Conservation (phyloP, 1,139 yeast genomes). For the Kodamaea fungicola region DNA sequence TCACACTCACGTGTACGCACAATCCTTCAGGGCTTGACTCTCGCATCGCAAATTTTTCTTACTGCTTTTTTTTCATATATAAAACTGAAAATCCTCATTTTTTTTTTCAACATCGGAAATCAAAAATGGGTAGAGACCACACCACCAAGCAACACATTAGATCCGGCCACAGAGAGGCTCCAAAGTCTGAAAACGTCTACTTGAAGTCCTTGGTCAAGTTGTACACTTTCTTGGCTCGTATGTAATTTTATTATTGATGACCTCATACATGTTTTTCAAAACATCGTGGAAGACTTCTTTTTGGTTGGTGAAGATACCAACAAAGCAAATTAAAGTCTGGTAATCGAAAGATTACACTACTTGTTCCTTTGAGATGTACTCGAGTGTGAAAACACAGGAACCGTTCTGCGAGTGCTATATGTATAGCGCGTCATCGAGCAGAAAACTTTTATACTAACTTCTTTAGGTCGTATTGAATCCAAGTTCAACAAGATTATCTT, state of each 20-base stretch:
- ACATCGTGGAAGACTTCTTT: background rate
- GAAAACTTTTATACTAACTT: slow-evolving; percentile 49
- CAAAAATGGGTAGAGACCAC: slow-evolving; percentile 96
- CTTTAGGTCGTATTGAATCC: slow-evolving; percentile 92
- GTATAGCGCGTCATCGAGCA: slow-evolving; percentile 59
- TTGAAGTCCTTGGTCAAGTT: slow-evolving; percentile 95
- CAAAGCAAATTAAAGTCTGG: slow-evolving; percentile 1
- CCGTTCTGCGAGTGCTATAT: slow-evolving; percentile 61
- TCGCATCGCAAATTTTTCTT: too few species aligned
- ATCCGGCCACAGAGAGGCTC: slow-evolving; percentile 97
- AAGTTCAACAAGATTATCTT: slow-evolving; percentile 97
- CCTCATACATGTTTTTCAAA: slow-evolving; percentile 1
- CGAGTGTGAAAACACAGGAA: background rate
- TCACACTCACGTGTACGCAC: too few species aligned
- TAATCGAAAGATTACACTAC: too few species aligned
- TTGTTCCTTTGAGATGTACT: too few species aligned
- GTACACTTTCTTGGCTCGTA: slow-evolving; percentile 99
- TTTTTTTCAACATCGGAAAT: slow-evolving; percentile 12
- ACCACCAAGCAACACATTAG: slow-evolving; percentile 93
- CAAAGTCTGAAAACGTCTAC: slow-evolving; percentile 99
- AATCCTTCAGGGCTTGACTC: too few species aligned
- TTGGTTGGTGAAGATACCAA: slow-evolving; percentile 14
- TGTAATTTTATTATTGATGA: slow-evolving; percentile 36
- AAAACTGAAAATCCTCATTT: slow-evolving; percentile 2
- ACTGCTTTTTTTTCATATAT: slow-evolving; percentile 1